Percentiles rank a stretch among this genome's conserved stretches.
These are phyloP conservation scores for Neofusicoccum umdonicola DNA, from an alignment of 2,329 filamentous ascomycete genomes.

Conservation along the genomic window DNA sequence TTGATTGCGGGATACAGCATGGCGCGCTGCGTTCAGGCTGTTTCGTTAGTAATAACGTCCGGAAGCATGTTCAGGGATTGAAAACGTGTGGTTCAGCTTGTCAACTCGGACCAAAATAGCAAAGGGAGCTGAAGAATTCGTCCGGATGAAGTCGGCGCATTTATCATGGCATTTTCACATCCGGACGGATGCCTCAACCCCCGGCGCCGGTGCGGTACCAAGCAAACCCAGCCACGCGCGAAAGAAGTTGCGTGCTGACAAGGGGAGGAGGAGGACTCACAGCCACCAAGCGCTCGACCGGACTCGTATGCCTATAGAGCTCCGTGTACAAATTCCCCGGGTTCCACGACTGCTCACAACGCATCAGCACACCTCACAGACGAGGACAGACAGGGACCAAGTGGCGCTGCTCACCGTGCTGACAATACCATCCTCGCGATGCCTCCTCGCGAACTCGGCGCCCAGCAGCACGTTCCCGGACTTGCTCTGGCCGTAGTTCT, in stretches of 20 bases:
- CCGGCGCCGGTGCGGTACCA: too few species aligned
- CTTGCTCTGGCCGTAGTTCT: constrained; percentile 29
- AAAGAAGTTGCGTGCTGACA: too few species aligned
- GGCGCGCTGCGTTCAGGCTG: neutral
- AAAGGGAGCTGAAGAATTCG: too few species aligned
- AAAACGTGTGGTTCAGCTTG: too few species aligned
- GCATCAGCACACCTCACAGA: neutral
- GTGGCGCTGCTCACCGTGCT: constrained; percentile 17
- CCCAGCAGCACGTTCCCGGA: constrained; percentile 29
- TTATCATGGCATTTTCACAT: too few species aligned
- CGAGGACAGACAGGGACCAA: neutral
- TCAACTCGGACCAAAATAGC: too few species aligned
- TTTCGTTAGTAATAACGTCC: neutral
- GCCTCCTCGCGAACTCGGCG: constrained; percentile 22
- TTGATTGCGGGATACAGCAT: constrained; percentile 10
- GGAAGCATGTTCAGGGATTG: too few species aligned
- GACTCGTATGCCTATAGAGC: constrained; percentile 29
- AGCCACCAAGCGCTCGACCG: neutral
- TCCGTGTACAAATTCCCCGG: constrained; percentile 44
- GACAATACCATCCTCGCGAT: constrained; percentile 22
- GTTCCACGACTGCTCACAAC: constrained; percentile 27
- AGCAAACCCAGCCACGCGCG: too few species aligned
- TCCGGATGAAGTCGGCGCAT: too few species aligned
- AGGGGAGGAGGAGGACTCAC: neutral
- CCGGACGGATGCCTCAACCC: too few species aligned